Evolutionary conservation across 169 alveolate species (phyloP), one percentile per base, ranked within the genome.

Genomic region (Plasmodium knowlesi): DNA sequence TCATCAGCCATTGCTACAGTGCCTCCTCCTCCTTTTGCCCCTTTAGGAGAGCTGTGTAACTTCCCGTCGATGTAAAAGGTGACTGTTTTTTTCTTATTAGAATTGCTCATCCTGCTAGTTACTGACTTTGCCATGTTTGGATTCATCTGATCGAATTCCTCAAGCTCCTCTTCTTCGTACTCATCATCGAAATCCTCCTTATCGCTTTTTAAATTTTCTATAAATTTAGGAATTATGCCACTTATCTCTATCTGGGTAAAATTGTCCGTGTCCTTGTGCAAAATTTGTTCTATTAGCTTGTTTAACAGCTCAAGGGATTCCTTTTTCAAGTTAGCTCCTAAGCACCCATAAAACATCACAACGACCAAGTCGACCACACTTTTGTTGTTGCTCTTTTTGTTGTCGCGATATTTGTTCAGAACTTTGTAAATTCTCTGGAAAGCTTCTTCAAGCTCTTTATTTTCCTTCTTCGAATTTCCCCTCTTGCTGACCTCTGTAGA

Each of bases 221-320:
- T 91, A 91, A 91, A 91, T 37, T 91, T 91, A 9, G 95, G 95
- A 16, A 91, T 71, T 82, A 82, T 82, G n/a, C 32, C 50, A 41
- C 95, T 91, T 34, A 91, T 91, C 54, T 91, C 95, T 30, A 91
- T 91, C 83, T 91, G 95, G 74, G 95, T 91, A 91, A 91, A 91
- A 91, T 80, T 91, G 28, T 91, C 92, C 32, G 95, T 91, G 34
- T 91, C 92, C 10, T 67, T 82, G 61, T 91, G 91, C 22, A 82
- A 37, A 19, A 91, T 91, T 43, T 91, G 91, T 81, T 82, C 95
- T 53, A 91, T 82, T 32, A 91, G 50, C 43, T 71, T 91, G 71
- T 91, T 91, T 30, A 91, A 12, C 71, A 91, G 37, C 74, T 82
- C 85, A 53, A 91, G 25, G 10, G 92, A 53, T 34, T 91, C 95